A percentile compares a stretch with the other conserved stretches of the same genome.
These are phyloP conservation scores for Entomortierella beljakovae DNA, from an alignment of 192 early-diverging fungal species.

Conservation along the genomic window DNA sequence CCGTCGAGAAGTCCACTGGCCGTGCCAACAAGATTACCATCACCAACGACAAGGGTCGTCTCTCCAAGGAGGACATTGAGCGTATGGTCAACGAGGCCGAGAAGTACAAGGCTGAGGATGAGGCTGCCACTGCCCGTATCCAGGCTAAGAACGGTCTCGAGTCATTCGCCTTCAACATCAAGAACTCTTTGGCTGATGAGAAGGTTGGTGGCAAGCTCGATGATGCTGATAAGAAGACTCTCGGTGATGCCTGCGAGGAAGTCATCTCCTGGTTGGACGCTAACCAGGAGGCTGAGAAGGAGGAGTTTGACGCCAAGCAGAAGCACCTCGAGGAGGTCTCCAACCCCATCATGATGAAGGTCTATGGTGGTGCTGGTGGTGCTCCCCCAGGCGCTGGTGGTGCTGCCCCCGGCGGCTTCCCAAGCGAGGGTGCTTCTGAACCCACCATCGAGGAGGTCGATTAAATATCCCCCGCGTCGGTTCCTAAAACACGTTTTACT, in stretches of 20 bases:
- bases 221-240: slow-evolving; percentile 90
- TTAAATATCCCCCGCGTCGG: slow-evolving; percentile 55
- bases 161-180: slow-evolving; percentile 97
- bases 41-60: slow-evolving; percentile 98
- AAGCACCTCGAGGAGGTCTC: slow-evolving; percentile 95
- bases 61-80: slow-evolving; percentile 99
- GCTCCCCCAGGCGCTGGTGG: slow-evolving; percentile 73
- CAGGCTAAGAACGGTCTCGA: slow-evolving; percentile 95
- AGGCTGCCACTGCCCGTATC: slow-evolving; percentile 91
- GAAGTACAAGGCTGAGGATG: slow-evolving; percentile 92
- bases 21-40: slow-evolving; percentile 98
- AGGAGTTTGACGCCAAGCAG: slow-evolving; percentile 95
- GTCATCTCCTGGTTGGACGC: slow-evolving; percentile 96
- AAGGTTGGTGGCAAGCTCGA: slow-evolving; percentile 86
- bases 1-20: slow-evolving; percentile 94
- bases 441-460: slow-evolving; percentile 84
- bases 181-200: slow-evolving; percentile 85
- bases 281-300: slow-evolving; percentile 95
- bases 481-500: neutral
- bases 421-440: slow-evolving; percentile 65
- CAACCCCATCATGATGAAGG: slow-evolving; percentile 97
- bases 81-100: slow-evolving; percentile 80
- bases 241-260: slow-evolving; percentile 86
- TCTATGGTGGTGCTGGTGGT: slow-evolving; percentile 88
- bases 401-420: slow-evolving; percentile 84